Percentiles rank a stretch among this genome's conserved stretches.
These are phyloP conservation scores for Antitrichia curtipendula DNA, from an alignment of 225 moss, liverwort and hornwort species.

Conservation along the genomic window DNA sequence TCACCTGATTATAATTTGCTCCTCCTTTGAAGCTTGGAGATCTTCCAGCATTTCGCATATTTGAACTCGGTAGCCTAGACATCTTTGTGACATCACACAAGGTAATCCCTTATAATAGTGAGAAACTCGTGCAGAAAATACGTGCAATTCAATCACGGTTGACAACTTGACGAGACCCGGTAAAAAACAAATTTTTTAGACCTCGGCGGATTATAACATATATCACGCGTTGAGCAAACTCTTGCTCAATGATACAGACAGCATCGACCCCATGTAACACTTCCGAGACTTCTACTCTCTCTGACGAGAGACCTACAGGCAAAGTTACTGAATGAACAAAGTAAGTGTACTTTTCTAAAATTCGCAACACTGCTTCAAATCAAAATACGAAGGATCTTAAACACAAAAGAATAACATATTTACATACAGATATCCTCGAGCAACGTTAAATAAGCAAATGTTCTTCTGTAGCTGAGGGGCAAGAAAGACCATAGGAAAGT, in stretches of 20 bases:
- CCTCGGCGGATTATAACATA: not conserved
- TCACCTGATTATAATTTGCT: slow-evolving; percentile 45
- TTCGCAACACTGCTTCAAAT: not conserved
- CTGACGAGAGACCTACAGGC: not conserved
- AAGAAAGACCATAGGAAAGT: not conserved
- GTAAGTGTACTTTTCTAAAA: not conserved
- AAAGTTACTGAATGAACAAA: not conserved
- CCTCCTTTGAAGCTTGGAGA: slow-evolving; percentile 38
- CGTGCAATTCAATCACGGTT: not conserved
- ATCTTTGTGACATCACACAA: slow-evolving; percentile 27
- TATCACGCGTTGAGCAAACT: not conserved
- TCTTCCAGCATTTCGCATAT: slow-evolving; percentile 40
- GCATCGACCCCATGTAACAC: not conserved
- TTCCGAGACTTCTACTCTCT: not conserved
- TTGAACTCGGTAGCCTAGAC: slow-evolving; percentile 21
- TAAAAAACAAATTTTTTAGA: not conserved
- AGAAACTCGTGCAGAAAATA: slow-evolving; percentile 3
- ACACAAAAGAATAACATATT: not conserved
- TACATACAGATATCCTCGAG: not conserved
- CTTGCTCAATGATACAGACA: not conserved
- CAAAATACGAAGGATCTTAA: not conserved
- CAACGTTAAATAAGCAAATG: not conserved
- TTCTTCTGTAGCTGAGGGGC: not conserved
- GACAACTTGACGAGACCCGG: not conserved
- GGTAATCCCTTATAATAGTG: slow-evolving; percentile 8